phyloP scores from a whole-genome alignment of 192 early-diverging fungal genomes.

The Phycomyces blakesleeanus region DNA sequence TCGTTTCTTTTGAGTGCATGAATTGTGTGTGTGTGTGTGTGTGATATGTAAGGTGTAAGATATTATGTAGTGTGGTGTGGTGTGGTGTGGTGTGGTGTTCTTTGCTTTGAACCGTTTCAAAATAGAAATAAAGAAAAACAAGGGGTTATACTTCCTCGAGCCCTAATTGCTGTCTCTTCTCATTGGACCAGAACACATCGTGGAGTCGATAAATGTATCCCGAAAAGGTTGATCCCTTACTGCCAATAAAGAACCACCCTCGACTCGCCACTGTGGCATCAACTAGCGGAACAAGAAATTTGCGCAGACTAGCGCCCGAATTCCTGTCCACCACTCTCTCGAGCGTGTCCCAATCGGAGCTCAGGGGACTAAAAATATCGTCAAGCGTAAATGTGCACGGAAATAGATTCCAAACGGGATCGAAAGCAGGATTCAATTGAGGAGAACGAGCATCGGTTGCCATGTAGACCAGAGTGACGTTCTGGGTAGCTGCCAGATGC shows the following conservation, averaged over 20 bases:
- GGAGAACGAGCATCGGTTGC: conserved; percentile 46
- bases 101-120: too few relatives aligned
- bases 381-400: conserved; percentile 46
- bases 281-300: conserved; percentile 27
- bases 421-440: conserved; percentile 34
- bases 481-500: conserved; percentile 10
- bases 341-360: conserved; percentile 22
- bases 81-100: too few relatives aligned
- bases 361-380: conserved; percentile 24
- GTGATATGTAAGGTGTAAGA: too few relatives aligned
- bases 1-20: too few relatives aligned
- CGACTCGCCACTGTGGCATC: conserved; percentile 32
- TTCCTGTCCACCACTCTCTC: conserved; percentile 10
- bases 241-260: conserved; percentile 32
- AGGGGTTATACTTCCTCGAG: background rate
- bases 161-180: background rate
- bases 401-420: conserved; percentile 34
- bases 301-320: conserved; percentile 19
- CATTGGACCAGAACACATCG: conserved; percentile 25
- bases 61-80: too few relatives aligned
- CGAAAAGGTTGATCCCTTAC: conserved; percentile 32
- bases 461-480: conserved; percentile 40
- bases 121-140: background rate
- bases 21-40: too few relatives aligned
- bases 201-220: conserved; percentile 34